These are phyloP conservation scores for Tetrahymena borealis DNA, from an alignment of 73 alveolate genomes.

Conservation along the genomic window DNA sequence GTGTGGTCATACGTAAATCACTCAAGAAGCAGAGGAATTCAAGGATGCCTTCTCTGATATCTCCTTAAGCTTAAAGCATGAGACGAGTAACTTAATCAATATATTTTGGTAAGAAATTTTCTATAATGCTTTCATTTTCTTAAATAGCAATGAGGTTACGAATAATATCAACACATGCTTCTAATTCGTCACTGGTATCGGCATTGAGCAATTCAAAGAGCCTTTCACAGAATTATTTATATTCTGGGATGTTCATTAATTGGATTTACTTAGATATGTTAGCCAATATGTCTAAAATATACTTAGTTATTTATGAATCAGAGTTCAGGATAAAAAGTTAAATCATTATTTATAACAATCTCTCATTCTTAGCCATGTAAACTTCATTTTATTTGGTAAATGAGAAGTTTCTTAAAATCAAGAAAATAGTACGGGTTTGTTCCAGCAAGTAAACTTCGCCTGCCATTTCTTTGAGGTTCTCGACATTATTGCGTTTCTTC, in stretches of 20 bases:
- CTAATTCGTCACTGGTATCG: constrained; percentile 36
- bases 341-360: constrained; percentile 8
- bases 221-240: constrained; percentile 1
- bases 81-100: constrained; percentile 32
- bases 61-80: constrained; percentile 12
- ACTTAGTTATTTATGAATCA: constrained; percentile 18
- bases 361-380: constrained; percentile 15
- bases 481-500: background rate
- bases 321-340: constrained; percentile 11
- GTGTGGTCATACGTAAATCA: constrained; percentile 42
- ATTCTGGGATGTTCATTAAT: background rate
- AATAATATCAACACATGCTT: constrained; percentile 11
- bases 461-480: background rate
- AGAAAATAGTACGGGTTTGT: constrained; percentile 19
- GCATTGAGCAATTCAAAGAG: constrained; percentile 37
- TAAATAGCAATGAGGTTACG: constrained; percentile 27
- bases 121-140: constrained; percentile 27
- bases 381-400: constrained; percentile 36
- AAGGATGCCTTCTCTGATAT: constrained; percentile 26
- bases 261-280: constrained; percentile 21
- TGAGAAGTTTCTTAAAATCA: constrained; percentile 28
- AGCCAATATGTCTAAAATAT: constrained; percentile 23
- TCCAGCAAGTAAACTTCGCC: background rate
- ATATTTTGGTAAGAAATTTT: constrained; percentile 3
- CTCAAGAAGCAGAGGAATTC: constrained; percentile 32